Conservation (phyloP, 75 land plant species). For the Pinus albicaulis region DNA sequence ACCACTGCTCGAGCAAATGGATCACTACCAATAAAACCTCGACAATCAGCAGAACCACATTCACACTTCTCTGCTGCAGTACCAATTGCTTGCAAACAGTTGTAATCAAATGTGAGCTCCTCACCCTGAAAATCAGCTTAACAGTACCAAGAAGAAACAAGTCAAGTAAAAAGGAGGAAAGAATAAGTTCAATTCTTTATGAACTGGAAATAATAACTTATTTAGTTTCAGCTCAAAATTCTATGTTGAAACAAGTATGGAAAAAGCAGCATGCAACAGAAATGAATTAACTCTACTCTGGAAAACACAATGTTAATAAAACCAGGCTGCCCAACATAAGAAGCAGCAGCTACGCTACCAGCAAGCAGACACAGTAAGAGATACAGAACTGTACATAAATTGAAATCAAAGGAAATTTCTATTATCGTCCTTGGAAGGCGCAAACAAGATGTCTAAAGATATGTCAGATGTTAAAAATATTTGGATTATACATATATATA, state of each 20-base stretch:
- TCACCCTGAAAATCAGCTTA: slow-evolving; percentile 62
- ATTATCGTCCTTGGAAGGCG: no score
- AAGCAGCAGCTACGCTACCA: no score
- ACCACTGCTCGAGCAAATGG: slow-evolving; percentile 47
- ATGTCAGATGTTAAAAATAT: no score
- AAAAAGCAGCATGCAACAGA: no score
- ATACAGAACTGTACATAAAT: no score
- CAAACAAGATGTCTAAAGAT: no score
- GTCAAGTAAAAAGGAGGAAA: background rate
- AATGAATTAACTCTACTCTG: no score
- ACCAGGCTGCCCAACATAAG: no score
- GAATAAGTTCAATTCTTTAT: background rate
- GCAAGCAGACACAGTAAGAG: no score
- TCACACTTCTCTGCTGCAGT: slow-evolving; percentile 93
- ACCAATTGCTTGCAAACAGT: slow-evolving; percentile 84
- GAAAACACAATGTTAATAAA: no score
- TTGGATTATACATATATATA: no score
- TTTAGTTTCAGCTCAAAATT: background rate
- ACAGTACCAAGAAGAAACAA: background rate
- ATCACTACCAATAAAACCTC: slow-evolving; percentile 94
- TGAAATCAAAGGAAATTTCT: no score
- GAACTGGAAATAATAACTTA: background rate
- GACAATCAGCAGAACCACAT: slow-evolving; percentile 80
- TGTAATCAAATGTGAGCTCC: slow-evolving; percentile 95
- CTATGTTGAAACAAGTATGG: background rate